Base-by-base conservation (phyloP, 148 eudicot genomes). In the Rheum nobile region DNA sequence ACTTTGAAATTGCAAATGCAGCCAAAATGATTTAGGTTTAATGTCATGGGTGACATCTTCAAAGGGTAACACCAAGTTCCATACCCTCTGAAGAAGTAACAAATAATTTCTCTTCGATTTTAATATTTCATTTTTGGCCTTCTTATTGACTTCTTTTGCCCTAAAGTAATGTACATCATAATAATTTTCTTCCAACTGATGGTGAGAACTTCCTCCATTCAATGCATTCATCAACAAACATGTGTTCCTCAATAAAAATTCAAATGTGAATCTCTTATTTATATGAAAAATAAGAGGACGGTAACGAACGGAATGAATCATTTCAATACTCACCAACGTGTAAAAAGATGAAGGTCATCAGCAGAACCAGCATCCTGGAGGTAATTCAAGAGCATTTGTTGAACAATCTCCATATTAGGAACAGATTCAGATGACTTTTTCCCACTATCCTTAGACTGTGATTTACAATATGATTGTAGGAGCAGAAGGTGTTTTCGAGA, bases 361-460 rank as follows among this genome's bases (percentile, higher is more conserved):
- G 84, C 84, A 71, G 94, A 83, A 71, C 88, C 87, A 74, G 81
- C 77, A 78, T 91, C 92, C 79, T 90, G 90, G 41, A 95, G 84
- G 80, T 88, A 91, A 85, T 91, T 91, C 81, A 95, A 80, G 70
- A 95, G 91, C 87, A 95, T 84, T 83, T 95, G 99, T 71, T 95
- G 99, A 77, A 95, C 83, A 73, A 90, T 83, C 82, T 95, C 99
- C 81, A 85, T 22, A 65, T 85, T 84, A 67, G 84, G 77, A 76
- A 82, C 80, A 34, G 84, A 57, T 75, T 76, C 85, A 47, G 91
- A 79, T 50, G 85, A 77, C 29, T 86, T 87, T 75, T 82, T 78
- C 80, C 76, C 76, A 37, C 77, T 85, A 77, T 82, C 87, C 76
- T 77, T 85, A 72, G 80, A 79, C 76, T 86, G 93, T 42, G 90